A percentile compares a stretch with the other conserved stretches of the same genome.
Evolutionary conservation across 2,329 filamentous ascomycete species (phyloP).

Genomic region (Phoma herbarum): DNA sequence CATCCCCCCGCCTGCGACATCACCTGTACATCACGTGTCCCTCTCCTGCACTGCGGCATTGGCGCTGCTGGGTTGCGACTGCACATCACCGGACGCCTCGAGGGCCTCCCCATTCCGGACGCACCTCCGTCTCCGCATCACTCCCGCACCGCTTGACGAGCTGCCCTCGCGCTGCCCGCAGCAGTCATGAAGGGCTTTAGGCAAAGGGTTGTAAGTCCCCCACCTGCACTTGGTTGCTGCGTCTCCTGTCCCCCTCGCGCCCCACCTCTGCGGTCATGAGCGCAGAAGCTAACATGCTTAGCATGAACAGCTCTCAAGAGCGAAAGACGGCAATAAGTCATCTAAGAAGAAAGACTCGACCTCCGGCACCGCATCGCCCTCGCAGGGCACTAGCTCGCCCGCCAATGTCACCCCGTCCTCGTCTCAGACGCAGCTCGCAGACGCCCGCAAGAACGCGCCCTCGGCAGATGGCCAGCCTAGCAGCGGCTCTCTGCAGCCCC

Average conservation of each 20-base stretch:
- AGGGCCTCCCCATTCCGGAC: constrained; percentile 16
- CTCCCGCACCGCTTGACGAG: constrained; percentile 42
- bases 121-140: constrained; percentile 36
- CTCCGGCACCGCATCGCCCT: constrained; percentile 81
- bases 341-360: constrained; percentile 68
- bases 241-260: constrained; percentile 30
- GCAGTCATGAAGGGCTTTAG: constrained; percentile 93
- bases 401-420: constrained; percentile 81
- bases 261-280: constrained; percentile 37
- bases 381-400: constrained; percentile 67
- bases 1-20: constrained; percentile 23
- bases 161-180: constrained; percentile 54
- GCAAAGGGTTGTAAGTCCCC: constrained; percentile 87
- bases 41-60: constrained; percentile 32
- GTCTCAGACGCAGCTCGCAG: constrained; percentile 85
- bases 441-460: constrained; percentile 80
- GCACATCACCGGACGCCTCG: neutral
- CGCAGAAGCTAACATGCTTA: constrained; percentile 61
- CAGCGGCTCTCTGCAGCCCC: constrained; percentile 42
- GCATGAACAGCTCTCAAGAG: constrained; percentile 87
- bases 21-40: constrained; percentile 30
- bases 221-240: constrained; percentile 24
- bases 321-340: constrained; percentile 81
- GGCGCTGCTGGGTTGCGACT: constrained; percentile 36
- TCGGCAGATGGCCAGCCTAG: constrained; percentile 44